Evolutionary conservation across 129 eudicot genomes (phyloP).

Genomic region (Deinandra increscens): DNA sequence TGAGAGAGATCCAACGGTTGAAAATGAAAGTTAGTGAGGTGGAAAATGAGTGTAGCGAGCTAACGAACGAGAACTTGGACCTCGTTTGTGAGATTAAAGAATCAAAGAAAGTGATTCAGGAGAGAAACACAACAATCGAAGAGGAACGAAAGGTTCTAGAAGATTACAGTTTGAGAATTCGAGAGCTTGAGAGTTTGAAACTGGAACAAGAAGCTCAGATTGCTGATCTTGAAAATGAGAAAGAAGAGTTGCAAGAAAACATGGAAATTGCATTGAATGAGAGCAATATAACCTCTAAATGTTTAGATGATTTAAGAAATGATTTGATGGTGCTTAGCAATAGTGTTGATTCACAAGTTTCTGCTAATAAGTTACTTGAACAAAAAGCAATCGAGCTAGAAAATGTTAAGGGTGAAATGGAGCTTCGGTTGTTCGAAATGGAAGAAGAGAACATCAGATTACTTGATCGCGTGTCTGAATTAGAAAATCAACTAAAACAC

Average conservation of each 20-base stretch:
- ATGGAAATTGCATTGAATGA: conserved; percentile 49
- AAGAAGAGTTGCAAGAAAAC: conserved; percentile 48
- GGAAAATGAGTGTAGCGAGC: conserved; percentile 66
- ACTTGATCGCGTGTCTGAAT: conserved; percentile 31
- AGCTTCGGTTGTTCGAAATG: conserved; percentile 41
- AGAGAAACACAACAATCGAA: conserved; percentile 35
- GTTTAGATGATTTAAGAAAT: conserved; percentile 55
- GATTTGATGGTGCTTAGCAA: conserved; percentile 48
- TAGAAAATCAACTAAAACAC: conserved; percentile 44
- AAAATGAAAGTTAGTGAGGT: conserved; percentile 50
- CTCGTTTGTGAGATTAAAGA: conserved; percentile 60
- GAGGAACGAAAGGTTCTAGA: conserved; percentile 43
- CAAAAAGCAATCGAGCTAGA: conserved; percentile 44
- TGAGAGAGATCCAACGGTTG: conserved; percentile 44
- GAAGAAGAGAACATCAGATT: conserved; percentile 55
- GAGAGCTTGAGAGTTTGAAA: conserved; percentile 44
- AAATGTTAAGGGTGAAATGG: conserved; percentile 41
- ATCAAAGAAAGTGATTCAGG: conserved; percentile 36
- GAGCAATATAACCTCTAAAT: conserved; percentile 47
- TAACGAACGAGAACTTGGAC: conserved; percentile 66
- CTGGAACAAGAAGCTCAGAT: conserved; percentile 39
- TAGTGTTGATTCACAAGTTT: conserved; percentile 56
- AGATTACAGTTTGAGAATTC: conserved; percentile 37
- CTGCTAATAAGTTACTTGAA: conserved; percentile 55
- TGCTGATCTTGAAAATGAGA: conserved; percentile 43